Percentiles rank a stretch among this genome's conserved stretches.
phyloP scores from a whole-genome alignment of 768 basidiomycete genomes.

The Candolleomyces efflorescens region DNA sequence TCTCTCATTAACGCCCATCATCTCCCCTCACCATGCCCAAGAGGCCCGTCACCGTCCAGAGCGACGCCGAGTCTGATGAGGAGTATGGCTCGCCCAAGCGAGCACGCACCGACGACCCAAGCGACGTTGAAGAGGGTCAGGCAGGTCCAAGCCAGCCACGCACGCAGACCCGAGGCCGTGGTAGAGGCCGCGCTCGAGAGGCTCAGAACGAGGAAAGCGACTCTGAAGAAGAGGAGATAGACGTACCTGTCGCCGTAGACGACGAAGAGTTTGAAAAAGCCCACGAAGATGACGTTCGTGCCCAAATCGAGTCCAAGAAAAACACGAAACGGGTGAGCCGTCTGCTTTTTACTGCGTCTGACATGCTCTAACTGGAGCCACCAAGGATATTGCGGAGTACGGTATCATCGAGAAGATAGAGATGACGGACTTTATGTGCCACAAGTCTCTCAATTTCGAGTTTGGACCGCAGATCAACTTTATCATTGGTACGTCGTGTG shows the following conservation, averaged over 20 bases:
- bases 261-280: not conserved
- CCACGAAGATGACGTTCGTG: not conserved
- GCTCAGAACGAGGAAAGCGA: not conserved
- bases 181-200: not conserved
- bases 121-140: not conserved
- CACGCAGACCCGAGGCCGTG: not conserved
- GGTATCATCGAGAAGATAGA: constrained; percentile 87
- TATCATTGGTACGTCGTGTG: constrained; percentile 64
- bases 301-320: not conserved
- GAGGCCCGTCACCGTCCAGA: not conserved
- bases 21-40: not conserved
- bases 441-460: constrained; percentile 74
- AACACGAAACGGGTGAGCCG: not conserved
- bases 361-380: not conserved
- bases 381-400: constrained; percentile 73
- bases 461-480: constrained; percentile 97
- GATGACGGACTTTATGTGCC: constrained; percentile 96
- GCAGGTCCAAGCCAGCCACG: not conserved
- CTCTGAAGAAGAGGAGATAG: not conserved
- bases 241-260: not conserved
- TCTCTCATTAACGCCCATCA: not conserved
- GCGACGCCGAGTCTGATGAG: not conserved
- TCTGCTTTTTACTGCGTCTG: not conserved
- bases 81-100: not conserved
- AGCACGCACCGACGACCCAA: not conserved